Evolutionary conservation across 306 rosid genomes (phyloP).

Genomic region (Alnus glutinosa): DNA sequence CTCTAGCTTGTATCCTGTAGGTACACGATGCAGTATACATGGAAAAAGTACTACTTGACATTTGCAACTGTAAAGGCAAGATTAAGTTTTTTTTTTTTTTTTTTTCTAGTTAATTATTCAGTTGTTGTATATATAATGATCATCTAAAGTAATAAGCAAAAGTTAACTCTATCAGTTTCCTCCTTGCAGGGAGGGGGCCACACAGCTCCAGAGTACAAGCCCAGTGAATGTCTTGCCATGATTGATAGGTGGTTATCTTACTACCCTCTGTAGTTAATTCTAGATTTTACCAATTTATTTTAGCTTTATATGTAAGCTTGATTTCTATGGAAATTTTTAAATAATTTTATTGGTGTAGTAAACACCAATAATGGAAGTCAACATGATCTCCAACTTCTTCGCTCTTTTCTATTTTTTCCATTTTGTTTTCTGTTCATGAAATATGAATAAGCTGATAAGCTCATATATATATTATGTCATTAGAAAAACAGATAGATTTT

Average conservation of each 20-base stretch:
- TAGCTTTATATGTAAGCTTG: background rate
- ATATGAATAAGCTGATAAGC: too few relatives aligned
- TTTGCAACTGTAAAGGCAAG: conserved; percentile 50
- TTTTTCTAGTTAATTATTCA: background rate
- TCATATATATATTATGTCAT: too few relatives aligned
- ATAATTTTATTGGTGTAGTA: background rate
- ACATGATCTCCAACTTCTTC: background rate
- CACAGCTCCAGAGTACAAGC: conserved; percentile 40
- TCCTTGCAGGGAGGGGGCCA: conserved; percentile 28
- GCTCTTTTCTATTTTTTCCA: too few relatives aligned
- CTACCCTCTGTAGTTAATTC: background rate
- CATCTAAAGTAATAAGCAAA: background rate
- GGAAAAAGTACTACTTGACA: conserved; percentile 16
- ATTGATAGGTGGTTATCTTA: conserved; percentile 24
- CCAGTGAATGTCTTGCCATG: conserved; percentile 24
- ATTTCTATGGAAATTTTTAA: background rate
- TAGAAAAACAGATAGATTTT: too few relatives aligned
- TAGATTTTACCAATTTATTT: background rate
- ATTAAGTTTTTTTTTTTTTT: background rate
- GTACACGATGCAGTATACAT: conserved; percentile 13
- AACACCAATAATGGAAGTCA: background rate
- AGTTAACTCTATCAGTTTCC: background rate
- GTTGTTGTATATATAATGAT: background rate
- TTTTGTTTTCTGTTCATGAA: too few relatives aligned
- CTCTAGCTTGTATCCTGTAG: conserved; percentile 26